These are phyloP conservation scores for Salix viminalis DNA, from an alignment of 345 rosid species.

Conservation along the genomic window DNA sequence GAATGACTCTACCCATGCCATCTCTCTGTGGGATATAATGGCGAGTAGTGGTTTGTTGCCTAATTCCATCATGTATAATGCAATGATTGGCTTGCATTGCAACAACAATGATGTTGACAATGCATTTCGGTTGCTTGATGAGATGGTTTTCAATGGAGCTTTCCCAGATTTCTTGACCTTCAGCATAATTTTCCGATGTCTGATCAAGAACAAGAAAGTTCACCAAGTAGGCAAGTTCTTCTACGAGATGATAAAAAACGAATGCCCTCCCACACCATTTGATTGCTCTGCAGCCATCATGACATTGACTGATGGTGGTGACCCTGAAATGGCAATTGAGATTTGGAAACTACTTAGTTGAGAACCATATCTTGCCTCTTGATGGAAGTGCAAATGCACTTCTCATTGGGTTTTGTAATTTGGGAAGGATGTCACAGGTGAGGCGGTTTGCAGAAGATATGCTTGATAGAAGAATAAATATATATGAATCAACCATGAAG, in stretches of 20 bases:
- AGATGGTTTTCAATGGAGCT: conserved; percentile 47
- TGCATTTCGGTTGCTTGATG: conserved; percentile 48
- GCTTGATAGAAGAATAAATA: conserved; percentile 39
- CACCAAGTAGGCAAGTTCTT: conserved; percentile 37
- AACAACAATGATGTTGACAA: conserved; percentile 31
- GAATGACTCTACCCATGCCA: conserved; percentile 25
- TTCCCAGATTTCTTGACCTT: conserved; percentile 51
- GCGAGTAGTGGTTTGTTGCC: conserved; percentile 37
- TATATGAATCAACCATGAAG: conserved; percentile 43
- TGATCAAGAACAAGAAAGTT: conserved; percentile 45
- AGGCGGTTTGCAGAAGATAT: conserved; percentile 41
- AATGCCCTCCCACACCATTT: conserved; percentile 37
- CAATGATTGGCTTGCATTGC: conserved; percentile 43
- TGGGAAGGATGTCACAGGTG: conserved; percentile 45
- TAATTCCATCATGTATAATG: conserved; percentile 46
- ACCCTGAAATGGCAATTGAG: conserved; percentile 53
- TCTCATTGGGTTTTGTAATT: conserved; percentile 44
- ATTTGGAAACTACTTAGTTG: conserved; percentile 54
- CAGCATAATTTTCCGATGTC: conserved; percentile 45
- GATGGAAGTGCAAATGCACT: conserved; percentile 43
- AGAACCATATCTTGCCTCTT: conserved; percentile 34
- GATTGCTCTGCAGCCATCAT: conserved; percentile 43
- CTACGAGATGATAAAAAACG: conserved; percentile 54
- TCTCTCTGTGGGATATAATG: conserved; percentile 45
- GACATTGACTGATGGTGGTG: conserved; percentile 40